Conservation (phyloP, 2,329 filamentous ascomycete species). For the Pyrenophora tritici-repentis region DNA sequence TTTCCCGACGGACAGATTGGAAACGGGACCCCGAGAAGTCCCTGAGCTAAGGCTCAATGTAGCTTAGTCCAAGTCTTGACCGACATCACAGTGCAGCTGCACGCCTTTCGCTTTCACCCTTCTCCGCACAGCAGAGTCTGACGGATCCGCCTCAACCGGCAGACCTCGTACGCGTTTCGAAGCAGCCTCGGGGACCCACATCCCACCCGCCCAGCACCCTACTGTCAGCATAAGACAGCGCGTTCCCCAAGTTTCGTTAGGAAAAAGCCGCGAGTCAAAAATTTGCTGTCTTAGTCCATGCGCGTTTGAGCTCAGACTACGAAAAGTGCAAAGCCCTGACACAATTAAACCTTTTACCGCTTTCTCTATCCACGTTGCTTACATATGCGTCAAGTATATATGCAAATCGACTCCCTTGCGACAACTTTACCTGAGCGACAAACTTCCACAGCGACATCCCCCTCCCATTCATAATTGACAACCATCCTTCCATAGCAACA, state of each 20-base stretch:
- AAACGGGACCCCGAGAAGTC: constrained; percentile 11
- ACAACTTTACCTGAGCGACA: constrained; percentile 22
- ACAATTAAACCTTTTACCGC: constrained; percentile 21
- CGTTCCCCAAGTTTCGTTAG: constrained; percentile 22
- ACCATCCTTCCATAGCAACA: constrained; percentile 22
- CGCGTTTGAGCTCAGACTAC: constrained; percentile 18
- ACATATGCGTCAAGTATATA: constrained; percentile 27
- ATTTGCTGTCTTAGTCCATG: constrained; percentile 10
- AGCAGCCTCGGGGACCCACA: constrained; percentile 15
- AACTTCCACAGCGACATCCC: constrained; percentile 20
- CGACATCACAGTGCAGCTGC: constrained; percentile 26
- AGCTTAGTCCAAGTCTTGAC: constrained; percentile 13
- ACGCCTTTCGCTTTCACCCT: constrained; percentile 16
- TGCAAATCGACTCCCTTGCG: constrained; percentile 16
- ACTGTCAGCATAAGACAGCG: constrained; percentile 28
- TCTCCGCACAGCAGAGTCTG: constrained; percentile 25
- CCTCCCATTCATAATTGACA: constrained; percentile 8
- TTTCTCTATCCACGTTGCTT: constrained; percentile 12
- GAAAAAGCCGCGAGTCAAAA: constrained; percentile 18
- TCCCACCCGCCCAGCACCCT: constrained; percentile 12
- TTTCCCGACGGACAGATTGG: constrained; percentile 30
- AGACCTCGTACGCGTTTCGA: constrained; percentile 4
- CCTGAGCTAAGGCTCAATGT: constrained; percentile 4
- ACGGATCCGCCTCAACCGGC: constrained; percentile 21
- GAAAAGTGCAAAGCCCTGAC: constrained; percentile 28